Base-by-base conservation (phyloP, 768 basidiomycete species). In the Kwoniella botswanensis region DNA sequence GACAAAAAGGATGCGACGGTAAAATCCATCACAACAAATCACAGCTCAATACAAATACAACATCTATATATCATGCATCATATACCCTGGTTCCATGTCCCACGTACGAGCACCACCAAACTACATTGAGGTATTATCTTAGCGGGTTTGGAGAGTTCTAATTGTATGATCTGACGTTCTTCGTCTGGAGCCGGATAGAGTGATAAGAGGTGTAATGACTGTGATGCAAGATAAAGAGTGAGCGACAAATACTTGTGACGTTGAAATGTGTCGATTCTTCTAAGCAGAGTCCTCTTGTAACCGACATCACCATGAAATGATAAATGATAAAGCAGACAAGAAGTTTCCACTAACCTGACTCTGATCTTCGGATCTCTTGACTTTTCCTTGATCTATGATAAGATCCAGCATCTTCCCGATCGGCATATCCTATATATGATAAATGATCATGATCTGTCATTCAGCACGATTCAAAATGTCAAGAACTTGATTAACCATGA, bases 351-450 rank as follows among this genome's bases (percentile, higher is more conserved):
- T 60, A 52, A 73, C 76, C 52, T 73, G 67, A 60, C 61, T 29
- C 21, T 77, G 70, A 26, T 56, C 44, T 10, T 42, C 13, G 41
- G 63, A 41, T 50, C 75, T 58, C 29, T 60, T 26, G 1, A 71
- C 50, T 41, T 71, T 74, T 4, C 60, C 55, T 26, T 52, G 46
- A 0, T 62, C 46, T 24, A 74, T 74, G 12, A 80, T 13, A 0
- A 74, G 41, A 64, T 80, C 79, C 21, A 80, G n/a, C 4, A 78
- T 61, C 35, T 72, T 77, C 0, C 79, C 79, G 4, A 71, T 18
- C 1, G 77, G 77, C 50, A 65, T 78, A 9, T 68, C 64, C 79
- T 80, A 67, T 54, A 67, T 22, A 41, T 4, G 29, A 12, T 17
- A 29, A 35, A 66, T 21, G 12, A 46, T 52, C 12, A 9, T 43